phyloP scores from a whole-genome alignment of 1,139 yeast species.

The Nadsonia commutata region DNA sequence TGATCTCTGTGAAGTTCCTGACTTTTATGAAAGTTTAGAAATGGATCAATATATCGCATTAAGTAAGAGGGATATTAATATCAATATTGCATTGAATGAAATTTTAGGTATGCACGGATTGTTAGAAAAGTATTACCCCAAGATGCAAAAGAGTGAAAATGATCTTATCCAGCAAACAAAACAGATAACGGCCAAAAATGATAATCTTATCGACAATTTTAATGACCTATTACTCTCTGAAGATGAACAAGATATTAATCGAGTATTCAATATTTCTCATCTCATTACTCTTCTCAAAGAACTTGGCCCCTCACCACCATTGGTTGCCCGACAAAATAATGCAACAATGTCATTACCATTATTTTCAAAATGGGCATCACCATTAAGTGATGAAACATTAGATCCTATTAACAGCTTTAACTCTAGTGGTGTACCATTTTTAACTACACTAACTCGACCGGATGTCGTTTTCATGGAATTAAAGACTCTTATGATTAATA shows the following conservation, averaged over 20 bases:
- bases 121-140: conserved; percentile 19
- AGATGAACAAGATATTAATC: conserved; percentile 3
- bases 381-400: conserved; percentile 21
- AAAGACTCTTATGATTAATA: conserved; percentile 24
- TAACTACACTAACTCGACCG: conserved; percentile 15
- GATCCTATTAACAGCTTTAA: background rate
- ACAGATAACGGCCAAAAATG: conserved; percentile 5
- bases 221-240: background rate
- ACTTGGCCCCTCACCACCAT: conserved; percentile 21
- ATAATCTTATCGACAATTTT: conserved; percentile 3
- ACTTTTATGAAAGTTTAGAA: conserved; percentile 28
- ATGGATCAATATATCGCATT: conserved; percentile 29
- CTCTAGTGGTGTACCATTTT: conserved; percentile 9
- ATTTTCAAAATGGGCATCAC: conserved; percentile 25
- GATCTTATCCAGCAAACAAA: no score
- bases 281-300: conserved; percentile 20
- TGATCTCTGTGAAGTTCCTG: conserved; percentile 29
- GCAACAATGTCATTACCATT: conserved; percentile 22
- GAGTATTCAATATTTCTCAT: conserved; percentile 14
- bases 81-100: conserved; percentile 26
- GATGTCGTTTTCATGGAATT: conserved; percentile 27
- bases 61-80: conserved; percentile 22
- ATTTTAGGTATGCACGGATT: conserved; percentile 25
- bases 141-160: conserved; percentile 7
- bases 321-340: conserved; percentile 22